Percentiles rank a stretch among this genome's conserved stretches.
Evolutionary conservation across 2,329 filamentous ascomycete species (phyloP).

Genomic region (Davidsoniella eucalypti): DNA sequence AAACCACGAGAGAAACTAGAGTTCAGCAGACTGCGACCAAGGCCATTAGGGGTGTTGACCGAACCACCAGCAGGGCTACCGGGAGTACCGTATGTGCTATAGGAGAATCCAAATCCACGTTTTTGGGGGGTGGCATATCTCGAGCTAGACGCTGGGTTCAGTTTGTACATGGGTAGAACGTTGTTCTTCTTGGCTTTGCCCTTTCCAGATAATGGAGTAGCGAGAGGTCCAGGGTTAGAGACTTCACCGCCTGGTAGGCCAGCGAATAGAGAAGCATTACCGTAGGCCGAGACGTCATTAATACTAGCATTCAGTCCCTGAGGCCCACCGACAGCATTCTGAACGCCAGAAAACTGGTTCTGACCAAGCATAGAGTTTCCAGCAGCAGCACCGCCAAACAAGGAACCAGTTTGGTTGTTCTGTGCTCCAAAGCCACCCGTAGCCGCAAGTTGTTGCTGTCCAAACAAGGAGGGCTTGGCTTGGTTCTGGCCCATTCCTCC

Average conservation of each 20-base stretch:
- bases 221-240: slow-evolving; percentile 70
- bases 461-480: slow-evolving; percentile 41
- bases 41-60: slow-evolving; percentile 48
- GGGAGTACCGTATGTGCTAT: slow-evolving; percentile 80
- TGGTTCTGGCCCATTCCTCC: slow-evolving; percentile 31
- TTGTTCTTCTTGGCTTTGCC: slow-evolving; percentile 61
- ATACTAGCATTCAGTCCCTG: slow-evolving; percentile 63
- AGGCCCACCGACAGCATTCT: slow-evolving; percentile 21
- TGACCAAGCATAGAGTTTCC: slow-evolving; percentile 32
- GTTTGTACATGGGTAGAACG: slow-evolving; percentile 71
- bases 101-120: slow-evolving; percentile 79
- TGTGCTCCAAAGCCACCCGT: slow-evolving; percentile 38
- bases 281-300: slow-evolving; percentile 74
- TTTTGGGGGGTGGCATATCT: slow-evolving; percentile 73
- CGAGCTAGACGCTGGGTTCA: slow-evolving; percentile 64
- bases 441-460: slow-evolving; percentile 27
- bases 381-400: slow-evolving; percentile 28
- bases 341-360: slow-evolving; percentile 26
- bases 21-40: slow-evolving; percentile 48
- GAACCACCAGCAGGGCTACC: slow-evolving; percentile 49
- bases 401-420: slow-evolving; percentile 28
- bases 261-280: slow-evolving; percentile 71
- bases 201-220: slow-evolving; percentile 68
- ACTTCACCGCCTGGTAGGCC: slow-evolving; percentile 47
- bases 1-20: slow-evolving; percentile 56